Conservation (phyloP, 495 filamentous ascomycete species). For the Aspergillus hancockii region DNA sequence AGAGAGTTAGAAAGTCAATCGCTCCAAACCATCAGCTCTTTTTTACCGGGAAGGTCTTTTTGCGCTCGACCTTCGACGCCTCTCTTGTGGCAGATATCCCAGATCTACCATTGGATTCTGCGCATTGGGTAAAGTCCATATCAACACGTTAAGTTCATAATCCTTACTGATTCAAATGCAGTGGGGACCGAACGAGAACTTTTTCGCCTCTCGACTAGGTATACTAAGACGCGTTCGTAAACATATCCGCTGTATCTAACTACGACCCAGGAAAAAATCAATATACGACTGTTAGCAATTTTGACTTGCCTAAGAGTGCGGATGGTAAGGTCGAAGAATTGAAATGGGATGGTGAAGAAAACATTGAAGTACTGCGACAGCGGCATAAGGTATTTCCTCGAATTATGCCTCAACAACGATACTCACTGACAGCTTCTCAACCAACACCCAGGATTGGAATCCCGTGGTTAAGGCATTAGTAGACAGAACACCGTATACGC, state of each 20-base stretch:
- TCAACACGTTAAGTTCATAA: not conserved
- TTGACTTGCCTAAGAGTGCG: slow-evolving; percentile 38
- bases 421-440: not conserved
- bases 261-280: slow-evolving; percentile 28
- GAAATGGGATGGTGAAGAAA: slow-evolving; percentile 41
- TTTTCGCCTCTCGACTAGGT: slow-evolving; percentile 50
- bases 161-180: not conserved
- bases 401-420: not conserved
- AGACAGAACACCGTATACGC: slow-evolving; percentile 42
- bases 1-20: slow-evolving; percentile 37
- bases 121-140: slow-evolving; percentile 40
- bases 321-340: slow-evolving; percentile 30
- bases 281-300: slow-evolving; percentile 51
- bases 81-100: slow-evolving; percentile 39
- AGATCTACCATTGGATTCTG: slow-evolving; percentile 44
- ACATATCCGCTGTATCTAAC: slow-evolving; percentile 1
- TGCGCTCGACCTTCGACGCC: slow-evolving; percentile 48
- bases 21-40: slow-evolving; percentile 40
- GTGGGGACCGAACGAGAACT: slow-evolving; percentile 49
- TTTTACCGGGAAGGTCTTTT: slow-evolving; percentile 47
- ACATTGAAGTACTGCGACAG: slow-evolving; percentile 37
- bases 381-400: slow-evolving; percentile 30
- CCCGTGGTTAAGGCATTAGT: slow-evolving; percentile 42
- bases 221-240: slow-evolving; percentile 14
- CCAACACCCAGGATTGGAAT: slow-evolving; percentile 39